Evolutionary conservation across 2,329 filamentous ascomycete species (phyloP).

Genomic region (Aspergillus ochraceus): DNA sequence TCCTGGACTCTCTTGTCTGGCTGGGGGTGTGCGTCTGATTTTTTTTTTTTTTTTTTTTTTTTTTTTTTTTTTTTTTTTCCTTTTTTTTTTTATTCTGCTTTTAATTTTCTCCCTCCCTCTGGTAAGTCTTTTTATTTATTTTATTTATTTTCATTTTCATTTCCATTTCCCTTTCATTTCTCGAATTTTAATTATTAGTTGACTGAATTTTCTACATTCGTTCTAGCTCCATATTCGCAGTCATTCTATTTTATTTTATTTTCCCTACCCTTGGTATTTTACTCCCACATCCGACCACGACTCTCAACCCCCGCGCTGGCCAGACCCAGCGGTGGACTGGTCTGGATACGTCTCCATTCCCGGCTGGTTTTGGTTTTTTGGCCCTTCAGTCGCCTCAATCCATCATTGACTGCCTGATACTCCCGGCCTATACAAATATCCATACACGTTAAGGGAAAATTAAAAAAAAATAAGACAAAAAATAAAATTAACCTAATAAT

Average conservation of each 20-base stretch:
- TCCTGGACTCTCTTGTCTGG: not conserved
- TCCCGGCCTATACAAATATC: conserved; percentile 6
- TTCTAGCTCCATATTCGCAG: not conserved
- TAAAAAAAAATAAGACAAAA: conserved; percentile 6
- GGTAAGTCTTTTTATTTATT: not conserved
- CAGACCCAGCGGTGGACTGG: conserved; percentile 20
- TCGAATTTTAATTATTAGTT: not conserved
- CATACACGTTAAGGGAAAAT: conserved; percentile 1
- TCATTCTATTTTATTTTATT: not conserved
- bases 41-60: not conserved
- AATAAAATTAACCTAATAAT: not conserved
- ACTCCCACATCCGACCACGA: not conserved
- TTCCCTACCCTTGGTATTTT: conserved; percentile 8
- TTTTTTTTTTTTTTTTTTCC: not conserved
- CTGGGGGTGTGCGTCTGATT: not conserved
- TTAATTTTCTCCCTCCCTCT: not conserved
- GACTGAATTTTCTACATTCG: not conserved
- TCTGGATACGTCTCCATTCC: conserved; percentile 20
- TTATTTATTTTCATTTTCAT: not conserved
- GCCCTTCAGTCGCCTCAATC: conserved; percentile 2
- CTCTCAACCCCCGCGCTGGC: conserved; percentile 23
- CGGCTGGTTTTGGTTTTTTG: conserved; percentile 10
- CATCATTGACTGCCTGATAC: conserved; percentile 5
- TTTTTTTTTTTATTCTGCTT: not conserved
- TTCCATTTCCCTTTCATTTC: not conserved